Evolutionary conservation across 2,329 filamentous ascomycete genomes (phyloP).

Genomic region (Microdochium trichocladiopsis): DNA sequence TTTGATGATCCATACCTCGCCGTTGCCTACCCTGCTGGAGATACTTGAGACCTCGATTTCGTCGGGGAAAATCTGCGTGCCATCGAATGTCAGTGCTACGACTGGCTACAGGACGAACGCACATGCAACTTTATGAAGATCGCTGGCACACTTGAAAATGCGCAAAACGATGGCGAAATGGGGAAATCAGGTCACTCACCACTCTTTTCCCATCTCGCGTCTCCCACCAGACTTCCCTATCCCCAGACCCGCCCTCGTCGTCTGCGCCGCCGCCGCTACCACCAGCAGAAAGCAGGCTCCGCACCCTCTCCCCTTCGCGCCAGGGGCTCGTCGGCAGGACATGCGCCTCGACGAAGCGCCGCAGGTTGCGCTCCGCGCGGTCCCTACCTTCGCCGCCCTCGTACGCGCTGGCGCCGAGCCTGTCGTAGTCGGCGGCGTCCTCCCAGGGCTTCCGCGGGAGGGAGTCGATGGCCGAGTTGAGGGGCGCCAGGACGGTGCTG

Average conservation of each 20-base stretch:
- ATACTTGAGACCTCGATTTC: conserved; percentile 70
- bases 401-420: conserved; percentile 64
- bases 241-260: conserved; percentile 33
- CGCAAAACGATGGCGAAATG: too few species aligned
- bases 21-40: conserved; percentile 73
- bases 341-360: conserved; percentile 79
- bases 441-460: conserved; percentile 86
- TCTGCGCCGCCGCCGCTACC: too few species aligned
- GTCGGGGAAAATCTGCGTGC: conserved; percentile 64
- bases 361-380: conserved; percentile 69
- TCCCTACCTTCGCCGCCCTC: conserved; percentile 68
- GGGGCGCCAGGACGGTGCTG: conserved; percentile 80
- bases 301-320: conserved; percentile 57
- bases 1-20: conserved; percentile 76
- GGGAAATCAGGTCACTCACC: too few species aligned
- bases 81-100: conserved; percentile 13
- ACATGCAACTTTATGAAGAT: too few species aligned
- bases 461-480: conserved; percentile 72
- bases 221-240: conserved; percentile 76
- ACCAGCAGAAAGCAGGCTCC: conserved; percentile 45
- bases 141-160: too few species aligned
- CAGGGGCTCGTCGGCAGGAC: conserved; percentile 71
- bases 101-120: conserved; percentile 6
- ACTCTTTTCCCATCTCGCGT: conserved; percentile 58
- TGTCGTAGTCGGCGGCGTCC: conserved; percentile 63